Evolutionary conservation across 1,284 basidiomycete genomes (phyloP).

Genomic region (Cystobasidium pallidum): DNA sequence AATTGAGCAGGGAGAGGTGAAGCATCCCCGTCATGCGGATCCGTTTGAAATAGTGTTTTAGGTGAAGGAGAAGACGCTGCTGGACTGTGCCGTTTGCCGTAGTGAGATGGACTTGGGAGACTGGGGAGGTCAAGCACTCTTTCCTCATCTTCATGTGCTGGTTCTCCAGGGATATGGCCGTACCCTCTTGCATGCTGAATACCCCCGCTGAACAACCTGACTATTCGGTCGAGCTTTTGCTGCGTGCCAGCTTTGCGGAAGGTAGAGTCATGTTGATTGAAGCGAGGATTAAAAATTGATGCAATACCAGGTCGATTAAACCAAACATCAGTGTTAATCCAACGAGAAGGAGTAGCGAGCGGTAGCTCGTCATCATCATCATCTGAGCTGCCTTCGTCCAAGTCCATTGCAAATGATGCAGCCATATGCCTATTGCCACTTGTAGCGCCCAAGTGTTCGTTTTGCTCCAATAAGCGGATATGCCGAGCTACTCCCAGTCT

Average conservation of each 20-base stretch:
- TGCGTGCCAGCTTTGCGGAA: slow-evolving; percentile 21
- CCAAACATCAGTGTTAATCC: too few species aligned
- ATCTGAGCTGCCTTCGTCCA: slow-evolving; percentile 37
- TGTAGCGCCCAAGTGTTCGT: neutral
- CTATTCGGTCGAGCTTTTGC: slow-evolving; percentile 20
- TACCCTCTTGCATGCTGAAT: slow-evolving; percentile 7
- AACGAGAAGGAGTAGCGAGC: slow-evolving; percentile 6
- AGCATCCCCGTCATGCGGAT: slow-evolving; percentile 27
- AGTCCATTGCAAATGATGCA: slow-evolving; percentile 7
- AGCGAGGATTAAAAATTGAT: neutral
- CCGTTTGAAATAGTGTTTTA: slow-evolving; percentile 9
- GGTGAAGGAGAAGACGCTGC: neutral
- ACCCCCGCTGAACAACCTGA: slow-evolving; percentile 24
- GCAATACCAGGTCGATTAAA: neutral
- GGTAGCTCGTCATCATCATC: slow-evolving; percentile 43
- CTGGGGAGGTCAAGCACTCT: slow-evolving; percentile 27
- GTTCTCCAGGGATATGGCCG: neutral
- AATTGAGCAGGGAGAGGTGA: slow-evolving; percentile 24
- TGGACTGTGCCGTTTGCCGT: neutral
- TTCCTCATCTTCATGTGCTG: slow-evolving; percentile 6
- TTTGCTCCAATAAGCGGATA: slow-evolving; percentile 23
- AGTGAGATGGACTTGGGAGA: neutral
- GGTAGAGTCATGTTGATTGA: slow-evolving; percentile 1
- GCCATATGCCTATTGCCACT: neutral
- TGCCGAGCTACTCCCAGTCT: neutral